These are phyloP conservation scores for Eucalyptus erythrocorys DNA, from an alignment of 345 rosid genomes.

Conservation along the genomic window DNA sequence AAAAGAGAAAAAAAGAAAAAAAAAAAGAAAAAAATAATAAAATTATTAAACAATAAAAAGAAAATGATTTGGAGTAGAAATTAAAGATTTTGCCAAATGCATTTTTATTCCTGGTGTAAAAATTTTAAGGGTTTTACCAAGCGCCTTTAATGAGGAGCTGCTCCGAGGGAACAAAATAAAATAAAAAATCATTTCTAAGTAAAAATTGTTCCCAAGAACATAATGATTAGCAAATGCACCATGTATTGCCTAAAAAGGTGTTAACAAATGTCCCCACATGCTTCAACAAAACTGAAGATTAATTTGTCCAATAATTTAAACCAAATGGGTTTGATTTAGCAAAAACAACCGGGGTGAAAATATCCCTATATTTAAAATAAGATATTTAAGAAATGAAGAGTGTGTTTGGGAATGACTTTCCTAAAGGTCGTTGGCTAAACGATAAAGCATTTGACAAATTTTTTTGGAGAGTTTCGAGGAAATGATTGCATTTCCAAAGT, in stretches of 20 bases:
- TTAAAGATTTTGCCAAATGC: too few relatives aligned
- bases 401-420: neutral
- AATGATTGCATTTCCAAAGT: neutral
- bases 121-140: too few relatives aligned
- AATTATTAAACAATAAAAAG: too few relatives aligned
- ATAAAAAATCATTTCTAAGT: neutral
- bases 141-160: too few relatives aligned
- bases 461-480: neutral
- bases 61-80: too few relatives aligned
- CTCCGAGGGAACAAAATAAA: neutral
- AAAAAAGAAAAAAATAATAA: too few relatives aligned
- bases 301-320: neutral
- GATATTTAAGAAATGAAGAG: neutral
- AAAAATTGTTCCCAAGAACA: fast-evolving
- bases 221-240: neutral
- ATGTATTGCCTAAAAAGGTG: neutral
- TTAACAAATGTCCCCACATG: neutral
- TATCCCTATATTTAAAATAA: neutral
- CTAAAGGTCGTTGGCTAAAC: neutral
- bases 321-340: neutral
- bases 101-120: too few relatives aligned
- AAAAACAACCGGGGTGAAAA: neutral
- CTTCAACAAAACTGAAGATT: neutral
- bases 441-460: neutral
- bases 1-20: too few relatives aligned